phyloP scores from a whole-genome alignment of 2,329 filamentous ascomycete species.

The Trichoderma polysporum region DNA sequence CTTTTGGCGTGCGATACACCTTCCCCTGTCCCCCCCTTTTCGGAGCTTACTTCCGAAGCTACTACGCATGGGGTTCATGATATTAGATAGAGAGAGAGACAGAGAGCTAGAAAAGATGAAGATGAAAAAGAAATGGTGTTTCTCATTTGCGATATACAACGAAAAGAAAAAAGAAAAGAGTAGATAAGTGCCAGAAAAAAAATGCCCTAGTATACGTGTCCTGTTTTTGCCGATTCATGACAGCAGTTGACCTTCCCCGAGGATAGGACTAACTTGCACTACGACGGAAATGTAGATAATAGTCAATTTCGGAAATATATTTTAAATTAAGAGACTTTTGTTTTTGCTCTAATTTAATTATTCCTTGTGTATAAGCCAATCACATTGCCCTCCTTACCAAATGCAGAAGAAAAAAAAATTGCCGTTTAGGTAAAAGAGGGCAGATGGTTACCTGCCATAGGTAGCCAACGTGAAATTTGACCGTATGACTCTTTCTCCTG shows the following conservation, averaged over 20 bases:
- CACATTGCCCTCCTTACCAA: not conserved
- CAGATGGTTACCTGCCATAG: not conserved
- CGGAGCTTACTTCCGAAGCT: not conserved
- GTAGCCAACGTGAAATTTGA: not conserved
- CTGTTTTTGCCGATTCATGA: too few relatives aligned
- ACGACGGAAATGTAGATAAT: conserved; percentile 10
- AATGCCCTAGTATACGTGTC: too few relatives aligned
- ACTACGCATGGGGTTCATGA: conserved; percentile 1
- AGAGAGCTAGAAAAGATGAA: not conserved
- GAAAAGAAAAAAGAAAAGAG: not conserved
- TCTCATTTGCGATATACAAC: not conserved
- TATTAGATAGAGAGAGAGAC: not conserved
- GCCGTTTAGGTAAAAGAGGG: not conserved
- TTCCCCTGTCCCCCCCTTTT: not conserved
- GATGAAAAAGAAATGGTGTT: not conserved
- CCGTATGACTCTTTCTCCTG: not conserved
- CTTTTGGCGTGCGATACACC: not conserved
- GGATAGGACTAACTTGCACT: not conserved
- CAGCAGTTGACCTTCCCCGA: too few relatives aligned
- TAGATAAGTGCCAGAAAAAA: too few relatives aligned
- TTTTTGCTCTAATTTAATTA: not conserved
- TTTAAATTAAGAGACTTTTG: not conserved
- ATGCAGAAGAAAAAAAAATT: not conserved
- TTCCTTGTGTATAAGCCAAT: not conserved
- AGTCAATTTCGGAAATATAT: not conserved